Evolutionary conservation across 208 protist genomes (phyloP).

Genomic region (Leishmania braziliensis): DNA sequence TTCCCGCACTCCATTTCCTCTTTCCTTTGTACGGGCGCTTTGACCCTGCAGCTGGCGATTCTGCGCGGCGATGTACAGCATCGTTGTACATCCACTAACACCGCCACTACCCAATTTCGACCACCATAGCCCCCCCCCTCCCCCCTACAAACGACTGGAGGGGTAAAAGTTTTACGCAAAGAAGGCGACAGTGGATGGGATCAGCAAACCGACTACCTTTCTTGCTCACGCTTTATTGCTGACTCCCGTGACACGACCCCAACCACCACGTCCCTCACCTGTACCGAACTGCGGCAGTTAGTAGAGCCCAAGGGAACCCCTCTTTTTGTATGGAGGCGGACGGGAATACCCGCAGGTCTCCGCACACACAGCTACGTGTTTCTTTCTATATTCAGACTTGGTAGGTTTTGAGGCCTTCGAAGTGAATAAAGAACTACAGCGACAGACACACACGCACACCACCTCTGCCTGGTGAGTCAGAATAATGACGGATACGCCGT

Average conservation of each 20-base stretch:
- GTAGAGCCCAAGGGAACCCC: not conserved
- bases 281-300: not conserved
- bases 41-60: not conserved
- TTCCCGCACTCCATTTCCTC: not conserved
- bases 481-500: conserved; percentile 32
- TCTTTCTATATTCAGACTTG: not conserved
- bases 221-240: not conserved
- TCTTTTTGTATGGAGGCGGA: not conserved
- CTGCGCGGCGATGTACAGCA: not conserved
- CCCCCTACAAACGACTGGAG: not conserved
- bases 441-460: not conserved
- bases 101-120: not conserved
- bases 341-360: not conserved
- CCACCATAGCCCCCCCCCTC: not conserved
- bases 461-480: not conserved
- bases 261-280: not conserved
- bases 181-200: not conserved
- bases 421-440: not conserved
- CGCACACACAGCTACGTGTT: not conserved
- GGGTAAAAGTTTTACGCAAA: not conserved
- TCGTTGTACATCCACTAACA: not conserved
- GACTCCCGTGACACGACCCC: not conserved
- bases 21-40: not conserved
- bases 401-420: not conserved
- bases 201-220: not conserved